Evolutionary conservation across 805 yeast genomes (phyloP).

Genomic region (Candida orba): DNA sequence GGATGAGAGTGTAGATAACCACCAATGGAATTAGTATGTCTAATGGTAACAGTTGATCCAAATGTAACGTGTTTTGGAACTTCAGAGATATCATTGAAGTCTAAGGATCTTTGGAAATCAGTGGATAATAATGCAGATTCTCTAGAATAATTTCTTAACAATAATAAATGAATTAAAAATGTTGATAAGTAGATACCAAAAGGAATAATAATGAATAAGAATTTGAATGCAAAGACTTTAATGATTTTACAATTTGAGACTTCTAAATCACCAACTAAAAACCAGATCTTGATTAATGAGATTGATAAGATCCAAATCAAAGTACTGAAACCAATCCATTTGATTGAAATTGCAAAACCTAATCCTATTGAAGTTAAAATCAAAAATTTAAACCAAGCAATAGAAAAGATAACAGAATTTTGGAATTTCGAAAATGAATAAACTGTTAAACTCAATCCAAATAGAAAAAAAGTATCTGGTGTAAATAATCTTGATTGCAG

Average conservation of each 20-base stretch:
- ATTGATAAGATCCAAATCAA: conserved; percentile 53
- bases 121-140: conserved; percentile 61
- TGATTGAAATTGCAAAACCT: conserved; percentile 55
- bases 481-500: conserved; percentile 48
- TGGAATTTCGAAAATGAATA: conserved; percentile 46
- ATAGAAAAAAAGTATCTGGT: conserved; percentile 38
- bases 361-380: conserved; percentile 39
- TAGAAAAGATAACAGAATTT: conserved; percentile 35
- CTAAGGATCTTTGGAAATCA: conserved; percentile 54
- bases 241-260: conserved; percentile 32
- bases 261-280: conserved; percentile 57
- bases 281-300: conserved; percentile 49
- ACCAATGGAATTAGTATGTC: conserved; percentile 64
- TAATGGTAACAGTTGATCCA: conserved; percentile 66
- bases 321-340: conserved; percentile 67
- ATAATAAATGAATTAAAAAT: conserved; percentile 50
- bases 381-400: conserved; percentile 47
- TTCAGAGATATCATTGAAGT: conserved; percentile 30
- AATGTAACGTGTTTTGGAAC: conserved; percentile 60
- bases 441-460: conserved; percentile 40
- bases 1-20: conserved; percentile 78
- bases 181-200: conserved; percentile 45
- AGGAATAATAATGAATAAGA: conserved; percentile 47
- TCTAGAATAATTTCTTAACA: conserved; percentile 39
- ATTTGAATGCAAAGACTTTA: conserved; percentile 34